Conservation (phyloP, 2,329 filamentous ascomycete species). For the Cadophora sp. region DNA sequence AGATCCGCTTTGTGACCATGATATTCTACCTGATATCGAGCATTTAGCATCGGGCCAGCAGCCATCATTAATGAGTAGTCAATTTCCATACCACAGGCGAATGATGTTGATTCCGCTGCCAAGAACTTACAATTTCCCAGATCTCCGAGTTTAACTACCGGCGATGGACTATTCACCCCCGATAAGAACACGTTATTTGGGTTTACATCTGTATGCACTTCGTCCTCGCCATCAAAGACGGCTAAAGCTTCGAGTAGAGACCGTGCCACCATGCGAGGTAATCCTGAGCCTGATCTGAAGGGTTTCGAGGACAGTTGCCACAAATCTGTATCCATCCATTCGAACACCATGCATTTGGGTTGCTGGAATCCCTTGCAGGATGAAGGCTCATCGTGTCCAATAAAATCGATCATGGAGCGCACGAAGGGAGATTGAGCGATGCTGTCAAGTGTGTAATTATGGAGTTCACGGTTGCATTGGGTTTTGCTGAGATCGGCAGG, state of each 20-base stretch:
- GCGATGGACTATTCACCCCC: neutral
- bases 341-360: slow-evolving; percentile 1
- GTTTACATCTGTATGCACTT: neutral
- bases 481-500: neutral
- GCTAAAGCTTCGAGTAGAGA: neutral
- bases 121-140: neutral
- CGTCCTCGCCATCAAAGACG: neutral
- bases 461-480: neutral
- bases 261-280: neutral
- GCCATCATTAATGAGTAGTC: neutral
- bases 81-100: neutral
- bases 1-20: neutral
- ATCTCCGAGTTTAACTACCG: slow-evolving; percentile 7
- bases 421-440: neutral
- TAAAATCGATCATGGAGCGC: neutral
- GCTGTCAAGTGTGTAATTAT: neutral
- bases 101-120: neutral
- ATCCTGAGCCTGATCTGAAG: neutral
- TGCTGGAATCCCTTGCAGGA: neutral
- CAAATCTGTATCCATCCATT: slow-evolving; percentile 9
- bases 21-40: neutral
- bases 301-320: neutral
- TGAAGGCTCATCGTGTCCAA: neutral
- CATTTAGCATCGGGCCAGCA: neutral
- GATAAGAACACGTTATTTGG: slow-evolving; percentile 1